phyloP scores from a whole-genome alignment of 306 rosid species.

The Rosa rugosa region DNA sequence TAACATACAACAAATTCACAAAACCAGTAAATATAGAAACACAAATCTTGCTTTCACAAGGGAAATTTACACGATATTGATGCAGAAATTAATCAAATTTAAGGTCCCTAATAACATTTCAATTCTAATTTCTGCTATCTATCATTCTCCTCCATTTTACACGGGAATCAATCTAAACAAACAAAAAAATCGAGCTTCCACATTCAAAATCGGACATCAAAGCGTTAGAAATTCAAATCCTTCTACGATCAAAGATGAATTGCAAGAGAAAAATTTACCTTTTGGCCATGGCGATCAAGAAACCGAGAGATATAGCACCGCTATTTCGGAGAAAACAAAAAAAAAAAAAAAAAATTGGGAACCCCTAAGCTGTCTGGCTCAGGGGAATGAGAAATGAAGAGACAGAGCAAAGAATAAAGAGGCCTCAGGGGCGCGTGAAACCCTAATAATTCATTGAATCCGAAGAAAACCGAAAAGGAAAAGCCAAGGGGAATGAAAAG shows the following conservation, averaged over 20 bases:
- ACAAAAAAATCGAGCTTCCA: not conserved
- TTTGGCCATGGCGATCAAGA: constrained; percentile 55
- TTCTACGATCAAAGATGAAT: not conserved
- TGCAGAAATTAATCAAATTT: not conserved
- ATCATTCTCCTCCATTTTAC: not conserved
- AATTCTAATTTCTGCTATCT: not conserved
- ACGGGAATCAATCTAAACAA: not conserved
- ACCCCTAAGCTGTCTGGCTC: constrained; percentile 16
- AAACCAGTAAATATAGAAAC: not conserved
- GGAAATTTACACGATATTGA: not conserved
- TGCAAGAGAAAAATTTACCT: constrained; percentile 37
- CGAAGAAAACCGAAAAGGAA: not conserved
- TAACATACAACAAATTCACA: not conserved
- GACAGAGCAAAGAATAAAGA: not conserved
- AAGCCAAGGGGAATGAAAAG: not conserved
- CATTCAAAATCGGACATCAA: not conserved
- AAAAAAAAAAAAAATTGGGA: not conserved
- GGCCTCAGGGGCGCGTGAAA: not conserved
- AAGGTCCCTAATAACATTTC: not conserved
- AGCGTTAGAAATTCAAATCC: not conserved
- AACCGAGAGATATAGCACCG: not conserved
- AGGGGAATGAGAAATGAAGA: not conserved
- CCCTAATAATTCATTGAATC: constrained; percentile 6
- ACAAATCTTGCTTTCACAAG: not conserved
- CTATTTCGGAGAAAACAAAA: not conserved